Percentiles rank a stretch among this genome's conserved stretches.
Evolutionary conservation across 805 yeast genomes (phyloP).

Genomic region (Candida gorgasii): DNA sequence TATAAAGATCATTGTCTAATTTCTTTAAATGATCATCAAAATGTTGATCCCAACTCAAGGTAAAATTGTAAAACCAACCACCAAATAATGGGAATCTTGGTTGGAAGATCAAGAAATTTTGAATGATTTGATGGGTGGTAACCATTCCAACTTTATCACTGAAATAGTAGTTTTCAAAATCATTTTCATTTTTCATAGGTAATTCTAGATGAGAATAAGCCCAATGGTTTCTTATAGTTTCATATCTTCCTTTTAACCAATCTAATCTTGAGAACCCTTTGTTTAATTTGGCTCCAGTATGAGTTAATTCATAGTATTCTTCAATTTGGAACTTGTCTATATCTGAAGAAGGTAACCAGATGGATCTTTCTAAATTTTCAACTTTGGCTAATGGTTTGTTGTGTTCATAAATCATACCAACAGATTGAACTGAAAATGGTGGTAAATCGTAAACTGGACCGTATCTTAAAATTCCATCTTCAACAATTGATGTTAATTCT

Average conservation of each 20-base stretch:
- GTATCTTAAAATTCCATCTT: slow-evolving; percentile 45
- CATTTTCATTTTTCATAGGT: slow-evolving; percentile 42
- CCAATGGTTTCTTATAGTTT: slow-evolving; percentile 49
- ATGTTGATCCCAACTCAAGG: slow-evolving; percentile 85
- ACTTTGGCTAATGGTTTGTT: slow-evolving; percentile 66
- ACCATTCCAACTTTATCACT: slow-evolving; percentile 94
- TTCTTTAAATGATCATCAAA: slow-evolving; percentile 54
- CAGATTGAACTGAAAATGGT: slow-evolving; percentile 49
- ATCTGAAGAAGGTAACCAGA: slow-evolving; percentile 89
- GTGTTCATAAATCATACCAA: slow-evolving; percentile 63
- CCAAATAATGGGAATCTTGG: slow-evolving; percentile 97
- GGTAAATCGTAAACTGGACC: slow-evolving; percentile 51
- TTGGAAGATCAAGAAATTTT: slow-evolving; percentile 54
- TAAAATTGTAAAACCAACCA: slow-evolving; percentile 93
- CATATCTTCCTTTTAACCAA: slow-evolving; percentile 61
- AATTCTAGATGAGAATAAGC: slow-evolving; percentile 64
- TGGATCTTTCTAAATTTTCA: slow-evolving; percentile 61
- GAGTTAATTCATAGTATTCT: slow-evolving; percentile 80
- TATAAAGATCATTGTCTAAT: slow-evolving; percentile 45
- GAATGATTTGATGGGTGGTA: slow-evolving; percentile 60
- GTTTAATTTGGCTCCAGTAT: slow-evolving; percentile 69
- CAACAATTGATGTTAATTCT: slow-evolving; percentile 33
- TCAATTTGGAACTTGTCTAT: slow-evolving; percentile 68
- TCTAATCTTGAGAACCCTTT: slow-evolving; percentile 80
- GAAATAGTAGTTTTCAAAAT: slow-evolving; percentile 62